Base-by-base conservation (phyloP, 208 protist genomes). In the Trypanosoma brucei region DNA sequence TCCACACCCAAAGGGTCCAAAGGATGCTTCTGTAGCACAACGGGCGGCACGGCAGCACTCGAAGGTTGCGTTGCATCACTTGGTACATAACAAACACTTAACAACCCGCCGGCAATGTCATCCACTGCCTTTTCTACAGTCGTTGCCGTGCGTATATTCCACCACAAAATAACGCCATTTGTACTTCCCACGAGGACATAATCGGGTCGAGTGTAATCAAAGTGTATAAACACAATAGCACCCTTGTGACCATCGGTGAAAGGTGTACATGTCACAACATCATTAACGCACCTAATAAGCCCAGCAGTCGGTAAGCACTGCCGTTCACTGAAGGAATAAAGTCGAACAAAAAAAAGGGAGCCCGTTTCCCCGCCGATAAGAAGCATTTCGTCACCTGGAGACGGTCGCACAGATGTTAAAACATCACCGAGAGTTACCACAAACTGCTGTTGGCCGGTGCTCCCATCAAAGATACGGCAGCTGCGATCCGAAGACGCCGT, bases 401-500 rank as follows among this genome's bases (percentile, higher is more conserved):
- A 72, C 22, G 76, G 61, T 1, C 79, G 66, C 30, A 91, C 55
- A 3, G 75, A 50, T 7, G 82, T 90, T 42, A 90, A 68, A 4
- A 64, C 55, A 53, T 89, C 83, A 33, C 81, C 83, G 1, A 95
- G 55, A 3, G 84, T 85, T 35, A 90, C 58, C 42, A 66, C 51
- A 45, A 66, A 38, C 39, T 90, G 59, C 64, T 84, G 76, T 49
- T 81, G 71, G 3, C 81, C 81, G 7, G 73, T 84, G 11, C 65
- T 22, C 0, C 71, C 55, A 65, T 89, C 76, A 57, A 92, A 83
- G 38, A 95, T 68, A 37, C 84, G 76, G 64, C 79, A 88, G 9
- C 79, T 91, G 42, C 76, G 68, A 65, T 95, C 88, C 0, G 73
- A 63, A 0, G 84, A 87, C 13, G 76, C 88, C 13, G 83, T 95